Evolutionary conservation across 352 stramenopile genomes (phyloP).

Genomic region (Salisapilia sapeloensis): DNA sequence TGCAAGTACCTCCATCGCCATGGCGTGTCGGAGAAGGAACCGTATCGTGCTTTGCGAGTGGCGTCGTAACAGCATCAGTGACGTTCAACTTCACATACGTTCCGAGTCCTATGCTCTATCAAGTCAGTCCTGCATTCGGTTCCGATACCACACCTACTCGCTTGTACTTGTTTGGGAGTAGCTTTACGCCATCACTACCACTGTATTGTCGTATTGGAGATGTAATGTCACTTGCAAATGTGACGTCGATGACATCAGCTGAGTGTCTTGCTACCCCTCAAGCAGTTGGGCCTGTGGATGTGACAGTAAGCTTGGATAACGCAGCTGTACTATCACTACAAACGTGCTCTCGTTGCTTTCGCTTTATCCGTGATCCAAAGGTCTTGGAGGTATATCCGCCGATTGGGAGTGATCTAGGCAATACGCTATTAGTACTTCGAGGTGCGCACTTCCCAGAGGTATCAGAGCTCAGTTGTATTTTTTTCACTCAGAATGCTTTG

Average conservation of each 20-base stretch:
- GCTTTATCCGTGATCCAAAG: constrained; percentile 4
- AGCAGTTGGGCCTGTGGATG: constrained; percentile 5
- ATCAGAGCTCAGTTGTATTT: too few species aligned
- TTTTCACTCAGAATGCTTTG: too few species aligned
- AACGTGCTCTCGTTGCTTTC: constrained; percentile 7
- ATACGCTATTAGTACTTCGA: too few species aligned
- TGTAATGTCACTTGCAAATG: constrained; percentile 5
- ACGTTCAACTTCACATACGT: constrained; percentile 12
- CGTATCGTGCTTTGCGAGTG: constrained; percentile 11
- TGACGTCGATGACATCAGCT: constrained; percentile 11
- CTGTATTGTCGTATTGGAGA: constrained; percentile 16
- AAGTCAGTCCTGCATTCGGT: constrained; percentile 9
- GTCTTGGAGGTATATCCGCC: too few species aligned
- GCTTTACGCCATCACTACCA: constrained; percentile 9
- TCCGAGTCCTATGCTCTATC: constrained; percentile 2
- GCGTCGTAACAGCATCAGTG: constrained; percentile 4
- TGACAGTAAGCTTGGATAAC: background rate
- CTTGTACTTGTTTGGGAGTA: constrained; percentile 11
- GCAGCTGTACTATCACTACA: constrained; percentile 12
- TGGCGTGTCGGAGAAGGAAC: constrained; percentile 1
- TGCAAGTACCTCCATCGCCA: constrained; percentile 5
- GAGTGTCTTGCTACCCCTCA: constrained; percentile 2
- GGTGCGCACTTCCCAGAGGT: too few species aligned
- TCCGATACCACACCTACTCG: constrained; percentile 4
- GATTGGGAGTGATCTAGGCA: too few species aligned